Evolutionary conservation across 2,329 filamentous ascomycete genomes (phyloP), one percentile per base, ranked within the genome.

Genomic region (Fusarium musae): DNA sequence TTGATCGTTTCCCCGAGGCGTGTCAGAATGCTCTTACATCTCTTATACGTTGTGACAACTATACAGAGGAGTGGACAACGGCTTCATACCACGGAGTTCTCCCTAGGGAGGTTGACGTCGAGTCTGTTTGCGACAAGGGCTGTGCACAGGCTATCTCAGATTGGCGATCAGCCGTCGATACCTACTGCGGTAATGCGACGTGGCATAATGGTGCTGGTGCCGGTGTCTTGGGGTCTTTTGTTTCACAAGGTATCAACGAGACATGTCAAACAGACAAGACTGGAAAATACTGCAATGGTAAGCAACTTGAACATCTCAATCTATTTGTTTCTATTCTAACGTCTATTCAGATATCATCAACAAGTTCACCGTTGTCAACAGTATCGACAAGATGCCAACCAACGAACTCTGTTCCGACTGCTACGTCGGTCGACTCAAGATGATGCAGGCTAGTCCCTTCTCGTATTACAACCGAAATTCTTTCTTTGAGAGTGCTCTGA

Each of bases 221-320:
- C 2, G 58, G 53, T 50, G 30, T 56, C 53, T 5, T 63, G 42
- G 58, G 63, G 1, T 57, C 32, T 4, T 71, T 63, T 10, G n/a
- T 73, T 8, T 69, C 60, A 5, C 34, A 71, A 0, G 68, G 64
- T 26, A 57, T 65, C 21, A 71, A 66, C 34, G 60, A 73, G 30
- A 69, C 64, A 19, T 73, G 61, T 11, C 64, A 71, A 16, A 66
- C 9, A 0, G 52, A 71, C 10, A 49, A 30, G 68, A 52, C 60
- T 37, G 68, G 68, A 13, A 63, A 54, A 13, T 66, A 69, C 44
- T 73, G 68, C 44, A 71, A 69, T 21, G 68, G 70, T 73, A 56
- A 69, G n/a, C n/a, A n/a, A n/a, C n/a, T n/a, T n/a, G n/a, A n/a
- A n/a, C n/a, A n/a, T n/a, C n/a, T n/a, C n/a, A n/a, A n/a, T n/a